Evolutionary conservation across 768 basidiomycete species (phyloP), one percentile per base, ranked within the genome.

Genomic region (Kwoniella europaea): DNA sequence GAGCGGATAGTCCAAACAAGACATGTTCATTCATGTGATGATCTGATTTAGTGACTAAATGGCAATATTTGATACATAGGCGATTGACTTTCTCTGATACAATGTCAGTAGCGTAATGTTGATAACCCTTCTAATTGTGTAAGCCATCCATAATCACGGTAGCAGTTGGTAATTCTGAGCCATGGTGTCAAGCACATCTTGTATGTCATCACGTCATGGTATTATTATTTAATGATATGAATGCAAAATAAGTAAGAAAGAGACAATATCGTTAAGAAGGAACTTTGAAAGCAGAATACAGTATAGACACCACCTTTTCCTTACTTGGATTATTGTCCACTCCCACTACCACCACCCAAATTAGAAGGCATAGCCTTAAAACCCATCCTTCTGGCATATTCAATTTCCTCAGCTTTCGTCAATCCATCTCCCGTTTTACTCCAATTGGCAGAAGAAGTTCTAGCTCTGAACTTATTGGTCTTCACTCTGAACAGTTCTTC

Each of bases 401-500:
- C 92, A 68, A 87, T 85, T 84, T 95, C 90, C 84, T 98, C 96
- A 73, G 91, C 89, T 24, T 86, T 83, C 16, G 93, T 95, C 76
- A 98, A 85, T 27, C 89, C 87, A 84, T 98, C 96, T n/a, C 90
- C 85, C 6, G 59, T 61, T n/a, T 93, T 93, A 6, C 89, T 88
- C 96, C 96, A 98, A 82, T 97, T 97, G 43, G 96, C 96, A 12
- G 93, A 95, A 78, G 93, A 95, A 10, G 93, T 92, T 58, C 96
- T 87, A 7, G 92, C 91, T 68, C 95, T 87, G 86, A 97, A 97
- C 61, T 89, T 90, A 72, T 90, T 87, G 29, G 86, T 87, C 77
- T 89, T 88, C 27, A 77, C 79, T 57, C 83, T 83, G 87, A 99
- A 99, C 73, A 98, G 87, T 79, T 98, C 94, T 74, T 95, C 94